phyloP scores from a whole-genome alignment of 2,329 filamentous ascomycete genomes.

The Thyridium curvatum region DNA sequence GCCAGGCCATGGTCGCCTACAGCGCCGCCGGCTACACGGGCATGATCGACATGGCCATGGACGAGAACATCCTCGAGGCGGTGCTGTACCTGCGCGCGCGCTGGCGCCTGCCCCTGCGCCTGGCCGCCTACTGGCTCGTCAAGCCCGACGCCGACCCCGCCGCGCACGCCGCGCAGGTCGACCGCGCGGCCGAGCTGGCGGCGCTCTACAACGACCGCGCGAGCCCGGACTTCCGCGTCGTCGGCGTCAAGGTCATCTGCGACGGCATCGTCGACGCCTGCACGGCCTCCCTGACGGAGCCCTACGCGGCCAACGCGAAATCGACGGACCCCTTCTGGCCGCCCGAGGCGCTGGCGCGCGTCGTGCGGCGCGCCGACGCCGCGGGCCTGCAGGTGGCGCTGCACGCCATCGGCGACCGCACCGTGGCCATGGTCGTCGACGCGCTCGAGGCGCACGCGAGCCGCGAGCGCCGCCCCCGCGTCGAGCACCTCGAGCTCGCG shows the following conservation, averaged over 20 bases:
- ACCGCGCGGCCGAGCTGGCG: conserved; percentile 41
- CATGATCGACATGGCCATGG: conserved; percentile 53
- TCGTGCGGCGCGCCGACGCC: conserved; percentile 46
- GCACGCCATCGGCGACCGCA: conserved; percentile 59
- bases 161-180: conserved; percentile 41
- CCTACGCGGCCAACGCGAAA: conserved; percentile 42
- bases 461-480: conserved; percentile 47
- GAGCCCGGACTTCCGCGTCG: conserved; percentile 42
- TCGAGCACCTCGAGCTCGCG: conserved; percentile 60
- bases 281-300: conserved; percentile 53
- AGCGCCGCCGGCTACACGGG: conserved; percentile 46
- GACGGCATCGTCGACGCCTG: conserved; percentile 62
- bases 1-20: conserved; percentile 40
- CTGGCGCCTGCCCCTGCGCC: conserved; percentile 31
- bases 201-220: conserved; percentile 34
- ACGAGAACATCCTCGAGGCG: conserved; percentile 47
- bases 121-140: conserved; percentile 53
- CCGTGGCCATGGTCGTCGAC: conserved; percentile 51
- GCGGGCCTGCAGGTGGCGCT: conserved; percentile 54
- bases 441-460: conserved; percentile 37
- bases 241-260: conserved; percentile 59
- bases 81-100: conserved; percentile 30
- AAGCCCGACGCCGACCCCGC: conserved; percentile 35
- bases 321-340: conserved; percentile 49
- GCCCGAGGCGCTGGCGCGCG: conserved; percentile 40